Percentiles rank a stretch among this genome's conserved stretches.
phyloP scores from a whole-genome alignment of 768 basidiomycete species.

The Leucogyrophana mollusca region DNA sequence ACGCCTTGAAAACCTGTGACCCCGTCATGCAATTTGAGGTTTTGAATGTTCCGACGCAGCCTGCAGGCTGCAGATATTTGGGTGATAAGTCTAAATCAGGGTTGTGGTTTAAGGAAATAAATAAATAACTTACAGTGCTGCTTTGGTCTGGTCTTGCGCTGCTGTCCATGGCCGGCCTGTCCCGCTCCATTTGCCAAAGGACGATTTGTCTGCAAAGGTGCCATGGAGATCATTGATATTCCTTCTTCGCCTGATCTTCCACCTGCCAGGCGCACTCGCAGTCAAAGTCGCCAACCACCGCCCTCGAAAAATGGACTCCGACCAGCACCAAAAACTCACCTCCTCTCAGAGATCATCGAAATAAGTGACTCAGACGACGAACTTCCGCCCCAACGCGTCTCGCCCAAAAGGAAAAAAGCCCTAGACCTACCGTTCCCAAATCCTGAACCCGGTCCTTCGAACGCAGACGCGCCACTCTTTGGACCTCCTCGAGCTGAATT shows the following conservation, averaged over 20 bases:
- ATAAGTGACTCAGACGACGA: conserved; percentile 52
- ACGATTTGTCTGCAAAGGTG: too few relatives aligned
- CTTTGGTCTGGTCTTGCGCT: too few relatives aligned
- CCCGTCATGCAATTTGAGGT: too few relatives aligned
- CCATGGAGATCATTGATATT: conserved; percentile 24
- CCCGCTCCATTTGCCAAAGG: too few relatives aligned
- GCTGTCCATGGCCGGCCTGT: too few relatives aligned
- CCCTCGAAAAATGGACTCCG: conserved; percentile 3
- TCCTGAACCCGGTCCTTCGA: conserved; percentile 8
- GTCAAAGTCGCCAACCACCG: conserved; percentile 17
- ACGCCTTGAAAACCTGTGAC: too few relatives aligned
- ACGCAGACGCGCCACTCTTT: conserved; percentile 2
- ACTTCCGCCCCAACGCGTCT: conserved; percentile 1
- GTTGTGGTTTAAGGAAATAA: too few relatives aligned
- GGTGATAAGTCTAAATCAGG: too few relatives aligned
- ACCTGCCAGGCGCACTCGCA: conserved; percentile 14
- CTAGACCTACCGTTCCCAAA: not conserved
- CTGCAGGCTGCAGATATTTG: too few relatives aligned
- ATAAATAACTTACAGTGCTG: too few relatives aligned
- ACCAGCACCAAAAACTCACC: conserved; percentile 5
- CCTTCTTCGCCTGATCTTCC: conserved; percentile 24
- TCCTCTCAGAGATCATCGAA: conserved; percentile 42
- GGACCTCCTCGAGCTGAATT: conserved; percentile 11
- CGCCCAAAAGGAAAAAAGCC: not conserved
- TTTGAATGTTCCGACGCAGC: too few relatives aligned